Conservation (phyloP, 352 stramenopile species). For the Globisporangium yorkense region DNA sequence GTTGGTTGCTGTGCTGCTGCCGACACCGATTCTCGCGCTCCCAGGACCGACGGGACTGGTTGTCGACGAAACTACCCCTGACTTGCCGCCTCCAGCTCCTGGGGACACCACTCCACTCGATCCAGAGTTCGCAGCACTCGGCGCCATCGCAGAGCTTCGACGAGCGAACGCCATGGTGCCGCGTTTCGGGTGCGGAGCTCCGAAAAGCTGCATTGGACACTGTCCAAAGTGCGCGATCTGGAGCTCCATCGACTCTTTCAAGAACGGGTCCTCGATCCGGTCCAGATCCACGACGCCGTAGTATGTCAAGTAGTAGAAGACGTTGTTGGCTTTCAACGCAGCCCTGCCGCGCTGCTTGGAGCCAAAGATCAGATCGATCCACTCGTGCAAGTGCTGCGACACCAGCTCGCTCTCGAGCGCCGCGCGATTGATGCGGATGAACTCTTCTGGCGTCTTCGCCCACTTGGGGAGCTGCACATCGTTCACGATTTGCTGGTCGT, state of each 20-base stretch:
- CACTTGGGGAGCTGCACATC: slow-evolving; percentile 97
- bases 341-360: slow-evolving; percentile 95
- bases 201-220: slow-evolving; percentile 95
- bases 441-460: slow-evolving; percentile 93
- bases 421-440: slow-evolving; percentile 93
- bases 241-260: slow-evolving; percentile 92
- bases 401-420: slow-evolving; percentile 99
- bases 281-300: slow-evolving; percentile 96
- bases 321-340: slow-evolving; percentile 93
- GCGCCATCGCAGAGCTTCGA: slow-evolving; percentile 11
- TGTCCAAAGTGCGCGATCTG: slow-evolving; percentile 99
- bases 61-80: background rate
- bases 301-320: slow-evolving; percentile 95
- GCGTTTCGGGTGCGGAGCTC: slow-evolving; percentile 62
- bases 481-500: slow-evolving; percentile 75
- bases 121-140: slow-evolving; percentile 5
- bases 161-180: slow-evolving; percentile 21
- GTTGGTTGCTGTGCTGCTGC: slow-evolving; percentile 10
- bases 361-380: slow-evolving; percentile 99
- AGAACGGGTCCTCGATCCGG: slow-evolving; percentile 91
- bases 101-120: slow-evolving; percentile 4
- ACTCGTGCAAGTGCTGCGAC: slow-evolving; percentile 95
- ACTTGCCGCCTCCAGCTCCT: slow-evolving; percentile 1
- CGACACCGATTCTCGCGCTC: background rate
- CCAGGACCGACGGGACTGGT: slow-evolving; percentile 12